Conservation (phyloP, 345 rosid species). For the Salix caprea region DNA sequence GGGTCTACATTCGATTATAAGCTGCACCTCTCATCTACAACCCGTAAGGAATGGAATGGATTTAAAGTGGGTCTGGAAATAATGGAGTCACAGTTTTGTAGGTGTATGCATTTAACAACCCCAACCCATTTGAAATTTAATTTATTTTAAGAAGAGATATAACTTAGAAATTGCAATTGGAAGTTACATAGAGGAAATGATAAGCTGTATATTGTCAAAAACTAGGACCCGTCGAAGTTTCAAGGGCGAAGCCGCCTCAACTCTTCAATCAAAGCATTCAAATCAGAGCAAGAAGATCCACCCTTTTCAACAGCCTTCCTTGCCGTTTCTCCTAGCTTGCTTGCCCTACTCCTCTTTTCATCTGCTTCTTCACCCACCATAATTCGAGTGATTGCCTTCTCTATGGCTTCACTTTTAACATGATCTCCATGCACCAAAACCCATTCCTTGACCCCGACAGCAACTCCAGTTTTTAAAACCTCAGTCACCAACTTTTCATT, state of each 20-base stretch:
- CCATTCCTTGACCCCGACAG: conserved; percentile 23
- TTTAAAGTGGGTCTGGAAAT: no score
- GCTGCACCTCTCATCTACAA: not conserved
- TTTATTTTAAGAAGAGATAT: no score
- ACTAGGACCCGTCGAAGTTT: not conserved
- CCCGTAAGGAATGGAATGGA: no score
- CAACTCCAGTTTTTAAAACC: conserved; percentile 24
- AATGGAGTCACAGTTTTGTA: no score
- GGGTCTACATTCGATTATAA: not conserved
- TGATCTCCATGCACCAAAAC: conserved; percentile 3
- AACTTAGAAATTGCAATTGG: no score
- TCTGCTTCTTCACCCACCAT: conserved; percentile 16
- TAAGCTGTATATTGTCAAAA: no score
- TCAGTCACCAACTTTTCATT: conserved; percentile 34
- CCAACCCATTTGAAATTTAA: no score
- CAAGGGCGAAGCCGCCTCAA: not conserved
- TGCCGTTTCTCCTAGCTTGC: conserved; percentile 20
- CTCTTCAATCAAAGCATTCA: conserved; percentile 17
- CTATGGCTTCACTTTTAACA: conserved; percentile 19
- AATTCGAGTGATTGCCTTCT: conserved; percentile 26
- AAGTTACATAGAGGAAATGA: not conserved
- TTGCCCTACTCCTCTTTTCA: conserved; percentile 14
- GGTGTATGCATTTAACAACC: no score
- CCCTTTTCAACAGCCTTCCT: conserved; percentile 29
- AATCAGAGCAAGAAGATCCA: conserved; percentile 30